Base-by-base conservation (phyloP, 176 grass and related monocot species). In the Olyra latifolia region DNA sequence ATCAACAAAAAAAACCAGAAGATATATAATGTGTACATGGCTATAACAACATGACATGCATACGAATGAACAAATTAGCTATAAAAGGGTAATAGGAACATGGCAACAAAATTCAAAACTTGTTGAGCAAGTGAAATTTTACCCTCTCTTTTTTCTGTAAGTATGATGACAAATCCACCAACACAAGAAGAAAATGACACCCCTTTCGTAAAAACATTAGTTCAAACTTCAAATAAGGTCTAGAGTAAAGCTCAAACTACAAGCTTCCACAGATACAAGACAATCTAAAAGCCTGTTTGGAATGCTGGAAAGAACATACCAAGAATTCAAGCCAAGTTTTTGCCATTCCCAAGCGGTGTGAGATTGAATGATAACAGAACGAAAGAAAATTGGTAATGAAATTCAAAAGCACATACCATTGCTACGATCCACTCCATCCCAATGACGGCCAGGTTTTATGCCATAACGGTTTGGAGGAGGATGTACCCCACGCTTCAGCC, bases 361-460 rank as follows among this genome's bases (percentile, higher is more conserved):
- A 73, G 13, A 7, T 54, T 61, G 39, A 42, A 77, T 11, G 24
- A 54, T 24, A 69, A 27, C 2, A 75, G 53, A 62, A 87, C 7
- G 62, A 77, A 71, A 35, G 46, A 60, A 61, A 22, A 86, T 8
- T 65, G n/a, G 57, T 28, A 74, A 53, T 43, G 11, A 27, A 73
- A 74, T 45, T 20, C 10, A 59, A 66, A 85, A 49, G 29, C 24
- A 75, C 85, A 48, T 85, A 97, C 95, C 95, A 70, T 83, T 98
- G 29, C 92, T 95, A 45, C 92, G 90, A 69, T 98, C 95, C 28
- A 98, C 95, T 57, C 95, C 95, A 5, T 98, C 95, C 95, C 92
- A 98, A 73, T 98, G 95, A 46, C 95, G 83, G 5, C 95, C 95
- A 4, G 92, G 95, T 65, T 80, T 98, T 76, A 95, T 95, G 4